phyloP scores from a whole-genome alignment of 192 early-diverging fungal genomes.

The Linnemannia exigua region DNA sequence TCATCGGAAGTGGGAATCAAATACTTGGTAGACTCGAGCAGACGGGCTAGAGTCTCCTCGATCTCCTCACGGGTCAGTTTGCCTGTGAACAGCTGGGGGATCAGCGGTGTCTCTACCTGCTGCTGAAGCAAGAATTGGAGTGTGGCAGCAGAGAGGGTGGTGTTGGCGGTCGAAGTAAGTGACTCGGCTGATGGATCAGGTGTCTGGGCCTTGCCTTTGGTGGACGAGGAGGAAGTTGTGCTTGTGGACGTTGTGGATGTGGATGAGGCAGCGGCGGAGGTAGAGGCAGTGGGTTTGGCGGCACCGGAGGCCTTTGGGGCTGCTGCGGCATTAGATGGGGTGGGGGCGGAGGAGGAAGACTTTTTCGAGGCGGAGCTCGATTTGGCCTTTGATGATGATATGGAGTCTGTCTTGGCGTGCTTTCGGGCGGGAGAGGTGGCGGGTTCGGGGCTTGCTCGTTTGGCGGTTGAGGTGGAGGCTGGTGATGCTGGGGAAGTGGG shows the following conservation, averaged over 20 bases:
- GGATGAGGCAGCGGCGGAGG: too few relatives aligned
- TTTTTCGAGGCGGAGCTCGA: constrained; percentile 29
- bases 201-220: constrained; percentile 2
- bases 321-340: neutral
- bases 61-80: constrained; percentile 49
- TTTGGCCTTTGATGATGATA: constrained; percentile 44
- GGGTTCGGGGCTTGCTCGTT: constrained; percentile 48
- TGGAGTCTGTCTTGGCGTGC: constrained; percentile 52
- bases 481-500: neutral
- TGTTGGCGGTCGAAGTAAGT: constrained; percentile 36
- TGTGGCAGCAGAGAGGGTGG: constrained; percentile 51
- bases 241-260: constrained; percentile 5
- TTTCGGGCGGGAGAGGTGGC: constrained; percentile 27
- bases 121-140: constrained; percentile 51
- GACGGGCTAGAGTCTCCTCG: constrained; percentile 40
- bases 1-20: constrained; percentile 28
- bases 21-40: constrained; percentile 52
- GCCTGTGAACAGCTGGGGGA: constrained; percentile 54
- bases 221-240: neutral
- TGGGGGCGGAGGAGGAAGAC: constrained; percentile 24
- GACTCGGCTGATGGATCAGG: constrained; percentile 28
- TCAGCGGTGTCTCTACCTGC: constrained; percentile 47
- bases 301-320: constrained; percentile 13
- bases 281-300: constrained; percentile 7
- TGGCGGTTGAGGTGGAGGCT: constrained; percentile 1